Evolutionary conservation across 2,329 filamentous ascomycete species (phyloP), one percentile per base, ranked within the genome.

Genomic region (Scleromitrula shiraiana): DNA sequence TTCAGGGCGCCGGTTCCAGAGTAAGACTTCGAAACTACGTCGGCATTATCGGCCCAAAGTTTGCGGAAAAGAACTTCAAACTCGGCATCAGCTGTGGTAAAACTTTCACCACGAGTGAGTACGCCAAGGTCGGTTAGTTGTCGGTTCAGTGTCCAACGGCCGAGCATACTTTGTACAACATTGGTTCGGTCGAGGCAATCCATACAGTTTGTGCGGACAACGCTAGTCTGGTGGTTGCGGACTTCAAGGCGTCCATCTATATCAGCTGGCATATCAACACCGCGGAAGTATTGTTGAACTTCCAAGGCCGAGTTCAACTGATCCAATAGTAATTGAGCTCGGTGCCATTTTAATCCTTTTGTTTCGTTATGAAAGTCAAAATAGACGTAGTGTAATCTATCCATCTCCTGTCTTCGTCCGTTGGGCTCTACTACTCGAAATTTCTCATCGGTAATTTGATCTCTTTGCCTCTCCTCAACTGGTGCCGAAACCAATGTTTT

Each of bases 351-450:
- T 60, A 96, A 75, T 30, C 91, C 91, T 69, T 96, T 96, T 41
- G 94, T 98, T 69, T 98, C 93, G 62, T 84, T 89, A 71, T 98
- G 94, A 67, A 94, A 98, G 70, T 98, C 93, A 64, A 98, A 98
- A 71, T 97, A 98, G 59, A 97, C 70, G 67, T 98, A 98, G 69
- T 98, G 91, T 37, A 98, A 71, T 37, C 83, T 83, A 65, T 96
- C 90, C 65, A 85, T 86, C 54, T 82, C 73, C 53, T 85, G 67
- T 46, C 30, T 66, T 41, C 55, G 77, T 50, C 72, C 71, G 38
- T 78, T 65, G 19, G 80, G 73, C 62, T 95, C 85, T 53, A 95
- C 79, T 24, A 83, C 73, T 60, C 82, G 85, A 65, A 95, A 85
- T 65, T 93, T 91, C 63, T 96, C 90, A 32, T 82, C 73, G 0